Evolutionary conservation across 345 rosid genomes (phyloP).

Genomic region (Aquilaria yunnanensis): DNA sequence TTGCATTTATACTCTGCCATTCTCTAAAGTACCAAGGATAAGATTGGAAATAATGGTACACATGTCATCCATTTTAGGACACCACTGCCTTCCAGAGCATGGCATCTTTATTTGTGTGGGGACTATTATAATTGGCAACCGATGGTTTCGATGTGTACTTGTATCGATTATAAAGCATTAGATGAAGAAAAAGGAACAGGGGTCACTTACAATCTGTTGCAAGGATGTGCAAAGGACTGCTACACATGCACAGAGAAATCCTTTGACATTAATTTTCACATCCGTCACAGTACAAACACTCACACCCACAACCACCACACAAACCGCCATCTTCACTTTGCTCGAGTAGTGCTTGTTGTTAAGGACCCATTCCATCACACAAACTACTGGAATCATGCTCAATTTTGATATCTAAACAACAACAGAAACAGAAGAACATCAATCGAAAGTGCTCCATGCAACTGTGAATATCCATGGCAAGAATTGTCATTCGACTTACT

Average conservation of each 20-base stretch:
- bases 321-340: conserved; percentile 71
- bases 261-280: conserved; percentile 91
- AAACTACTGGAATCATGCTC: conserved; percentile 96
- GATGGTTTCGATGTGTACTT: not conserved
- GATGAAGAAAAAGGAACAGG: not conserved
- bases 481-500: conserved; percentile 17
- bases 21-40: not conserved
- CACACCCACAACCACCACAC: conserved; percentile 87
- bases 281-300: conserved; percentile 95
- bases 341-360: conserved; percentile 72
- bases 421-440: conserved; percentile 9
- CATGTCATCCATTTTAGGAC: not conserved
- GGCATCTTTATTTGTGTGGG: not conserved
- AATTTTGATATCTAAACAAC: conserved; percentile 72
- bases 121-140: not conserved
- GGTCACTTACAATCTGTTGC: conserved; percentile 84
- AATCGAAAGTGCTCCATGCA: not conserved
- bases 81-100: not conserved
- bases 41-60: not conserved
- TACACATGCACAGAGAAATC: conserved; percentile 78
- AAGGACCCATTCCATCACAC: conserved; percentile 92
- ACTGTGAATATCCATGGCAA: not conserved
- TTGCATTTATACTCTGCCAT: too few species aligned
- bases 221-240: conserved; percentile 84
- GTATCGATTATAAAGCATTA: not conserved